Base-by-base conservation (phyloP, 148 eudicot species). In the Rhododendron vialii region DNA sequence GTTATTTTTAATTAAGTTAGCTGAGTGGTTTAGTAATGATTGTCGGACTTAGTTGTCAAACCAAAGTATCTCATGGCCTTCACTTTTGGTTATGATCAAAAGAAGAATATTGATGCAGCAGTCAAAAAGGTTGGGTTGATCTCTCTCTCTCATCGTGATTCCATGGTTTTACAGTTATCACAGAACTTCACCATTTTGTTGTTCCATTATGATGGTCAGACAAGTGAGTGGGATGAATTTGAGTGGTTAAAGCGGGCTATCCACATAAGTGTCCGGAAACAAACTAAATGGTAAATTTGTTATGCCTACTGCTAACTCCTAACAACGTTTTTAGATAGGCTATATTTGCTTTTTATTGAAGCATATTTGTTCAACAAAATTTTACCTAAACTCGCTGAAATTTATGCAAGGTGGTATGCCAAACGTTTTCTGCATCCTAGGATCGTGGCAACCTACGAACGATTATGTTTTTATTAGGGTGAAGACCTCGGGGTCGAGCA, bases 391-490 rank as follows among this genome's bases (percentile, higher is more conserved):
- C 43, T 41, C 7, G 7, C 43, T 5, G 7, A 5, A 41, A 5
- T 41, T 41, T 41, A 7, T 41, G 7, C 43, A 41, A 41, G 43
- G 43, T 41, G 43, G 43, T 41, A 41, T 41, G 43, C 7, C 43
- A 41, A 41, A 41, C 7, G 0, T 41, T 41, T 41, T 41, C 43
- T 41, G 43, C 7, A 41, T 41, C 43, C 43, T 41, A 41, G 43
- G 43, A 41, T 41, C 1, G 43, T 41, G 85, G 98, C 98, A 15
- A 80, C 95, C 50, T 97, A 5, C 7, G 41, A 38, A 95, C 76
- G 99, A 97, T 33, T 97, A 93, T 92, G 92, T 96, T 33, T 95
- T 96, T 85, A 91, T 96, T 61, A 95, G 99, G 99, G 99, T 83
- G 99, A 96, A 89, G 99, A 96, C 86, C 91, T 96, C 80, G 98